Conservation (phyloP, 139 green algal species). For the Tetradesmus obliquus region DNA sequence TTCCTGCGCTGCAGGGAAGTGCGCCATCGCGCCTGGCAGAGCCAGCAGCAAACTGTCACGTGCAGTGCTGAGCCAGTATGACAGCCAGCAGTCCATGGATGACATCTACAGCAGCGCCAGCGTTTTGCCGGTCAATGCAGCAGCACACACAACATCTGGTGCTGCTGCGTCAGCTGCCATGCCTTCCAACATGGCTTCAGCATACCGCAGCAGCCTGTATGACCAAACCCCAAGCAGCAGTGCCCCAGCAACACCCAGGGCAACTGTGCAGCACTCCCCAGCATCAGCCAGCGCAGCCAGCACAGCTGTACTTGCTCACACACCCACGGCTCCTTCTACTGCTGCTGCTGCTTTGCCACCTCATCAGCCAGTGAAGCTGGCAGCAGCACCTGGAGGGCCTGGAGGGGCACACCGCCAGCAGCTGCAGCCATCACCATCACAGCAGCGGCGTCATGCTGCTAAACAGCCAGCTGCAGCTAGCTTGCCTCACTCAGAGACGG, state of each 20-base stretch:
- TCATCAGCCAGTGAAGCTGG: not conserved
- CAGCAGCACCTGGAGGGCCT: not conserved
- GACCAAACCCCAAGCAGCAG: not conserved
- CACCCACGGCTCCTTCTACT: not conserved
- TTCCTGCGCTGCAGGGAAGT: not conserved
- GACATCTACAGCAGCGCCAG: not conserved
- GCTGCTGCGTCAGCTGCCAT: slow-evolving; percentile 10
- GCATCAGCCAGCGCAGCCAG: not conserved
- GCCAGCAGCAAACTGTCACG: not conserved
- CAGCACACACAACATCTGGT: not conserved
- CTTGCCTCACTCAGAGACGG: not conserved
- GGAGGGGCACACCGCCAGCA: not conserved
- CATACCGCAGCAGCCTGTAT: slow-evolving; percentile 20
- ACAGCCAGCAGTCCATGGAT: not conserved
- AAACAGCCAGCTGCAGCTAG: not conserved
- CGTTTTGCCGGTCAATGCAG: not conserved
- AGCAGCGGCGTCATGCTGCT: not conserved
- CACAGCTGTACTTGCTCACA: not conserved
- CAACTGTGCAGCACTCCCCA: not conserved
- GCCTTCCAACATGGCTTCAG: not conserved
- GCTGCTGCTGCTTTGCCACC: not conserved
- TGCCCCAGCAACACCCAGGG: not conserved
- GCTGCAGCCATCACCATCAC: not conserved
- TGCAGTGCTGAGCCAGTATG: not conserved
- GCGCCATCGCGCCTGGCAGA: not conserved